Percentiles rank a stretch among this genome's conserved stretches.
Conservation (phyloP, 1,139 yeast species). For the Eremothecium cymbalariae region DNA sequence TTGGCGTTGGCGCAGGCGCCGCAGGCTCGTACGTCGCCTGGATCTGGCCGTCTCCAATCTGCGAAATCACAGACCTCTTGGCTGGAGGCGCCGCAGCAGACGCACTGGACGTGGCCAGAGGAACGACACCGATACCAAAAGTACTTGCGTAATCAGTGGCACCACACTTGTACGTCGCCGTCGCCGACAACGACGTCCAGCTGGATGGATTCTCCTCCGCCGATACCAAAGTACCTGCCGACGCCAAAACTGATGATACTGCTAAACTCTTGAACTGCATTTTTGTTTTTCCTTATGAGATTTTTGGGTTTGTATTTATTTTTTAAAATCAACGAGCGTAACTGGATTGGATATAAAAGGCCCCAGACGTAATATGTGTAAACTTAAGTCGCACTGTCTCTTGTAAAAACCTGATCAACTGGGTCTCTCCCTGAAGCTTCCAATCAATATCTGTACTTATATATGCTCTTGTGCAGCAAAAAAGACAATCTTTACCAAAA, state of each 20-base stretch:
- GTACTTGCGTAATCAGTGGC: constrained; percentile 39
- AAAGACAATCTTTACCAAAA: no score
- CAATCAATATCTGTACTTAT: no score
- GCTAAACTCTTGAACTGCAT: constrained; percentile 30
- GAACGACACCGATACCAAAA: constrained; percentile 40
- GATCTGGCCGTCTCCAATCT: constrained; percentile 36
- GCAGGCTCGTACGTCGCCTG: no score
- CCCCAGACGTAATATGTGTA: no score
- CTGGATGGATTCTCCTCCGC: constrained; percentile 24
- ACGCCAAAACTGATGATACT: constrained; percentile 26
- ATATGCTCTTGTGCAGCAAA: no score
- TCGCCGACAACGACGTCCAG: constrained; percentile 36
- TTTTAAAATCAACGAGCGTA: no score
- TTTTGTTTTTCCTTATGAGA: no score
- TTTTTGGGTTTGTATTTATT: no score
- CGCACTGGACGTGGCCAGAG: constrained; percentile 15
- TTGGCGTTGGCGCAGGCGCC: constrained; percentile 14
- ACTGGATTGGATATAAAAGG: no score
- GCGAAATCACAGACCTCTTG: constrained; percentile 37
- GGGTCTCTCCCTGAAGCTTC: no score
- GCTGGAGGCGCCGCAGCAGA: constrained; percentile 14
- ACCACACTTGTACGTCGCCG: constrained; percentile 32
- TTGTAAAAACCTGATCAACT: no score
- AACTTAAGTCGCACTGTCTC: no score
- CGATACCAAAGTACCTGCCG: constrained; percentile 26